phyloP scores from a whole-genome alignment of 2,329 filamentous ascomycete species.

The Fusarium sp. region DNA sequence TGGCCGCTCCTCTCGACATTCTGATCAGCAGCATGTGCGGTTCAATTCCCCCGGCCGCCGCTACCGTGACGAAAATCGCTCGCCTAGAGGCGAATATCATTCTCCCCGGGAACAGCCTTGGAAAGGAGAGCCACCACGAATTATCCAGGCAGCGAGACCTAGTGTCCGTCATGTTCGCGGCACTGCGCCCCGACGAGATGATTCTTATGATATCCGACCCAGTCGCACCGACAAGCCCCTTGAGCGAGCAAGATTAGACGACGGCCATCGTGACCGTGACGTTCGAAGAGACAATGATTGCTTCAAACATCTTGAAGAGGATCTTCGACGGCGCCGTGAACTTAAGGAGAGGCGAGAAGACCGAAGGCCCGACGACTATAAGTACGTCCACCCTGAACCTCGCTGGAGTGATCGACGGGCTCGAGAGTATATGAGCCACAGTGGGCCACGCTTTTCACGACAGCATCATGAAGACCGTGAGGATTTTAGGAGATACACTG shows the following conservation, averaged over 20 bases:
- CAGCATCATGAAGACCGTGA: neutral
- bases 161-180: constrained; percentile 27
- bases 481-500: neutral
- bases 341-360: constrained; percentile 13
- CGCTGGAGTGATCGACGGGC: constrained; percentile 32
- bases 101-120: constrained; percentile 14
- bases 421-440: constrained; percentile 30
- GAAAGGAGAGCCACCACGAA: constrained; percentile 22
- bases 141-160: constrained; percentile 24
- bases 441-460: constrained; percentile 1
- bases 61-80: constrained; percentile 2
- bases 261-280: constrained; percentile 5
- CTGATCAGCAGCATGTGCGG: constrained; percentile 16
- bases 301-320: constrained; percentile 27
- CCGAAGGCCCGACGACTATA: neutral
- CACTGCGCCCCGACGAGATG: constrained; percentile 25
- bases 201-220: constrained; percentile 8
- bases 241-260: constrained; percentile 25
- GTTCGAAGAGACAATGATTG: constrained; percentile 18
- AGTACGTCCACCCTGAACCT: neutral
- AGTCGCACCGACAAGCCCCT: constrained; percentile 19
- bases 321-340: constrained; percentile 17
- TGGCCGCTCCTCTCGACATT: neutral
- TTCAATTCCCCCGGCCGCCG: constrained; percentile 6
- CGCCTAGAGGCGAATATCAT: constrained; percentile 12